These are phyloP conservation scores for Trypanosoma avium DNA, from an alignment of 208 protist genomes.

Conservation along the genomic window DNA sequence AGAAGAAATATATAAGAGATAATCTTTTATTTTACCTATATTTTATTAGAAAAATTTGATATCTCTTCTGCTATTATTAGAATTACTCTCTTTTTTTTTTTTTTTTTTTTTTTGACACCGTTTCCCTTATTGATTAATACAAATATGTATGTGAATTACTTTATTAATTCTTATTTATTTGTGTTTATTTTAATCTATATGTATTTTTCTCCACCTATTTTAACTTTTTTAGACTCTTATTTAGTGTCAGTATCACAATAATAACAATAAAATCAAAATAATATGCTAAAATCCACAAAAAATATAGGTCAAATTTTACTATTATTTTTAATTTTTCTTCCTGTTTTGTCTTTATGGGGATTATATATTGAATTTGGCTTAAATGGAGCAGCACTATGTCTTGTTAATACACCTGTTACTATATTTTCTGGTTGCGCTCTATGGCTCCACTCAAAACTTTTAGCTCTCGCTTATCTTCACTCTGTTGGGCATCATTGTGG, in stretches of 20 bases:
- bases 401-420: conserved; percentile 33
- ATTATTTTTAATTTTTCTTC: neutral
- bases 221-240: no score
- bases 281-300: neutral
- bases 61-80: no score
- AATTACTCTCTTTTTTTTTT: no score
- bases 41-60: no score
- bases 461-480: conserved; percentile 42
- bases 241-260: no score
- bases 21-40: no score
- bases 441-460: conserved; percentile 52
- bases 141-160: neutral
- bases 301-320: no score
- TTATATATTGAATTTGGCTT: neutral
- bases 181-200: no score
- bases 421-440: conserved; percentile 32
- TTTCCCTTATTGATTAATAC: conserved; percentile 4
- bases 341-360: conserved; percentile 11
- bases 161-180: neutral
- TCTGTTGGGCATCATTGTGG: conserved; percentile 34
- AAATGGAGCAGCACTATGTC: conserved; percentile 22
- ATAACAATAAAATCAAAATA: neutral
- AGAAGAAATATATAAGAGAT: no score
- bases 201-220: no score
- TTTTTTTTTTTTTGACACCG: conserved; percentile 1